Base-by-base conservation (phyloP, 202 grass and related monocot species). In the Setaria italica region DNA sequence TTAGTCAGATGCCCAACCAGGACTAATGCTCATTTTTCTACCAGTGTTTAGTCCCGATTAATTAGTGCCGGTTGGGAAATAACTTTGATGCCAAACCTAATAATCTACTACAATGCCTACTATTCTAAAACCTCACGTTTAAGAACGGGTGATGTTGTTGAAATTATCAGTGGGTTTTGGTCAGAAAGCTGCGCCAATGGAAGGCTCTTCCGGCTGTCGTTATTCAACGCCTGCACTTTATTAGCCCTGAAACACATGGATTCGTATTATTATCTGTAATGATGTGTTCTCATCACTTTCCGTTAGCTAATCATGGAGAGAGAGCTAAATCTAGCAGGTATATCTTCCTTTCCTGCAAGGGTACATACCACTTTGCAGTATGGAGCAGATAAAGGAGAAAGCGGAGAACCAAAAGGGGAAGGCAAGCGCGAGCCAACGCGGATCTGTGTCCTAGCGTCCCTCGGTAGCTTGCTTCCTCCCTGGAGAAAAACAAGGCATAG, bases 301-400 rank as follows among this genome's bases (percentile, higher is more conserved):
- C 35, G 46, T 79, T 63, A 32, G 37, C 64, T 42, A 66, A 73
- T 73, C 70, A 73, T 73, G 5, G 11, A 47, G 34, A 3, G 50
- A 68, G 60, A 33, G 16, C 43, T 65, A 11, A 16, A 74, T 75
- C 58, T 53, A 41, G 25, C 25, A 33, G 55, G 39, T 58, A 49
- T 60, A 49, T 60, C 70, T 49, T 20, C 19, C 13, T 67, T 48
- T 19, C 35, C 29, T 6, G 45, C 11, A 68, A 69, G 62, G 33
- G 30, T 69, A 8, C 62, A 87, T 9, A 57, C 63, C 0, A 48
- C 70, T 59, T 79, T 79, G 67, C 67, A n/a, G 16, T 4, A n/a
- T 13, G n/a, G 20, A 5, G 35, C 72, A 17, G 2, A 11, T 51
- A 72, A 50, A 63, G 56, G 76, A 80, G 6, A 41, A 41, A 41